A percentile compares a stretch with the other conserved stretches of the same genome.
phyloP scores from a whole-genome alignment of 202 grass and related monocot genomes.

The Eragrostis tef region DNA sequence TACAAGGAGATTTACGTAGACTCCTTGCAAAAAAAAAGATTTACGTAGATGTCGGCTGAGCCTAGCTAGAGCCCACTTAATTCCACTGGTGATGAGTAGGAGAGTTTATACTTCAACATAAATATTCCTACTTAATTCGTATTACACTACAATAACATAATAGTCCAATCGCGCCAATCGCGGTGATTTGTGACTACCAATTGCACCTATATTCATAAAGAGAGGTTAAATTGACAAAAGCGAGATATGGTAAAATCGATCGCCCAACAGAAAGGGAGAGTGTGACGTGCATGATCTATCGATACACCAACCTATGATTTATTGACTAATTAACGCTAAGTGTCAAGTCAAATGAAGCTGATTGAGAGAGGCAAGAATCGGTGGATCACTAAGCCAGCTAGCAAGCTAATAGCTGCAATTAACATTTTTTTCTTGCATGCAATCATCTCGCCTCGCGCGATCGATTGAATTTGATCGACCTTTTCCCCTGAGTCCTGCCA shows the following conservation, averaged over 20 bases:
- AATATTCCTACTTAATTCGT: no score
- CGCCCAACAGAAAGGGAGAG: slow-evolving; percentile 34
- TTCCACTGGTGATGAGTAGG: not conserved
- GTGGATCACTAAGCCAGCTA: no score
- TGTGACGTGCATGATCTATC: slow-evolving; percentile 34
- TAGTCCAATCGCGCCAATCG: not conserved
- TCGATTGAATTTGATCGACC: not conserved
- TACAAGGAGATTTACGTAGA: no score
- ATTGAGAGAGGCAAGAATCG: not conserved
- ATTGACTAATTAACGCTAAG: slow-evolving; percentile 25
- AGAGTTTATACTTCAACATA: not conserved
- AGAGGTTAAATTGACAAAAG: slow-evolving; percentile 4
- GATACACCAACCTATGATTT: slow-evolving; percentile 38
- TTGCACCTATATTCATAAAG: slow-evolving; percentile 26
- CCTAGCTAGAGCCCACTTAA: no score
- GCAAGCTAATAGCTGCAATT: no score
- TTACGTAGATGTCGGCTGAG: no score
- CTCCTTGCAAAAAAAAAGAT: no score
- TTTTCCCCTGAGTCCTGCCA: not conserved
- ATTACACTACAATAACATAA: not conserved
- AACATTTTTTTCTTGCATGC: slow-evolving; percentile 35
- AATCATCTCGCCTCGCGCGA: slow-evolving; percentile 32
- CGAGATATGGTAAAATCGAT: slow-evolving; percentile 47
- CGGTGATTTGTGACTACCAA: slow-evolving; percentile 8
- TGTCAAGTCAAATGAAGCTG: slow-evolving; percentile 36